Percentiles rank a stretch among this genome's conserved stretches.
These are phyloP conservation scores for Termitomyces sp. DNA, from an alignment of 768 basidiomycete genomes.

Conservation along the genomic window DNA sequence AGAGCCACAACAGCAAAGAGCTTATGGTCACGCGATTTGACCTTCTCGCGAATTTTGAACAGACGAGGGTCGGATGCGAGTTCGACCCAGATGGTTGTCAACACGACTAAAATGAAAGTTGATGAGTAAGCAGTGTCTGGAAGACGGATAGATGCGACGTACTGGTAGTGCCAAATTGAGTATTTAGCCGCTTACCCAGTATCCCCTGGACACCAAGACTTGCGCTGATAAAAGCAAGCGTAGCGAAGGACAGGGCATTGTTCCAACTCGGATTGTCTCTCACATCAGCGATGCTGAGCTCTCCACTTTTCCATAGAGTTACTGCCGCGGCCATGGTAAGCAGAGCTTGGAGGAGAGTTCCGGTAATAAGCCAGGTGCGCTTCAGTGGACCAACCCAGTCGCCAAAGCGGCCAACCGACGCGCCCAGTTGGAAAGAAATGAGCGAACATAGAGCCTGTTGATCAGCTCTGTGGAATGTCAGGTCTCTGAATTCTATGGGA, in stretches of 20 bases:
- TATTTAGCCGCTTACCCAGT: slow-evolving; percentile 75
- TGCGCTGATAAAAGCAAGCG: slow-evolving; percentile 78
- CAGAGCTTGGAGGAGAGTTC: slow-evolving; percentile 72
- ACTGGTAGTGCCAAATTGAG: slow-evolving; percentile 79
- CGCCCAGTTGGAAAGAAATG: slow-evolving; percentile 70
- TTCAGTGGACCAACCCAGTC: slow-evolving; percentile 73
- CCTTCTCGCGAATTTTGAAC: slow-evolving; percentile 50
- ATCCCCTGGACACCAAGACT: slow-evolving; percentile 85
- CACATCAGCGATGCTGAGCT: slow-evolving; percentile 47
- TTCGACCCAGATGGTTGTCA: slow-evolving; percentile 89
- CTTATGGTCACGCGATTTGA: slow-evolving; percentile 26
- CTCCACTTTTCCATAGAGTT: slow-evolving; percentile 65
- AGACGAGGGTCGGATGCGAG: slow-evolving; percentile 79
- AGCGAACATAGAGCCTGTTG: slow-evolving; percentile 80
- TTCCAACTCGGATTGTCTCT: slow-evolving; percentile 72
- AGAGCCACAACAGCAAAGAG: slow-evolving; percentile 39
- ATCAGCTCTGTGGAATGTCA: slow-evolving; percentile 74
- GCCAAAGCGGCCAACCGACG: slow-evolving; percentile 82
- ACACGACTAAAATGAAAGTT: slow-evolving; percentile 49
- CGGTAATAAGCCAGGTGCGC: slow-evolving; percentile 69
- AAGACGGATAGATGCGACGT: slow-evolving; percentile 24
- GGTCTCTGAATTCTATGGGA: slow-evolving; percentile 41
- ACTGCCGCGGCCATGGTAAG: slow-evolving; percentile 74
- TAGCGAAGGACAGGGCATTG: slow-evolving; percentile 60
- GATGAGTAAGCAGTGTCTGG: neutral